These are phyloP conservation scores for Fusarium avenaceum DNA, from an alignment of 2,329 filamentous ascomycete genomes.

Conservation along the genomic window DNA sequence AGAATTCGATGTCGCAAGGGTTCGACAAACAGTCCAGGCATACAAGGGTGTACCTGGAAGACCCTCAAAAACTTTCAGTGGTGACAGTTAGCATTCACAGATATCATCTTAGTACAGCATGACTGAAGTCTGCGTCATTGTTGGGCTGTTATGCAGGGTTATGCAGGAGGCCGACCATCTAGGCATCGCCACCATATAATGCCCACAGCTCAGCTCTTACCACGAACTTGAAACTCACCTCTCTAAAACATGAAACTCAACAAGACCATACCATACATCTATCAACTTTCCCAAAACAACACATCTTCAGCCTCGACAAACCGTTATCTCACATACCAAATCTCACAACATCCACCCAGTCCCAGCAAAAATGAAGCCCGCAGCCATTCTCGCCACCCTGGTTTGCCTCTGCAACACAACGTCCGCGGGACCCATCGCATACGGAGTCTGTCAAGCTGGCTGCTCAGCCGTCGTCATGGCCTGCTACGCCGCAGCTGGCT, in stretches of 20 bases:
- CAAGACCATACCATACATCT: accelerated
- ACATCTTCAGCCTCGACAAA: too few species aligned
- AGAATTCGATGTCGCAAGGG: too few species aligned
- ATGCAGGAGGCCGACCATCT: not conserved
- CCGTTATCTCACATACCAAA: too few species aligned
- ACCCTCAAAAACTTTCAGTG: too few species aligned
- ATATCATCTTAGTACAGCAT: not conserved
- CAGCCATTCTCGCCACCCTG: not conserved
- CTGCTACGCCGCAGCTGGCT: conserved; percentile 7
- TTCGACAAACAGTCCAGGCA: too few species aligned
- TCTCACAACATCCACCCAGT: not conserved
- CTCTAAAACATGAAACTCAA: not conserved
- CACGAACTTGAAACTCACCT: not conserved
- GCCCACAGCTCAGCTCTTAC: not conserved
- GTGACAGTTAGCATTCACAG: not conserved
- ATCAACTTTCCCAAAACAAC: too few species aligned
- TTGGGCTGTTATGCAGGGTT: not conserved
- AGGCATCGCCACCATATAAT: not conserved
- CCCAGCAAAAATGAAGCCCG: not conserved
- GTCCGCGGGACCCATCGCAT: not conserved
- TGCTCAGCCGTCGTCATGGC: conserved; percentile 5
- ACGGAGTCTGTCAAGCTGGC: conserved; percentile 7
- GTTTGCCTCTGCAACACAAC: not conserved
- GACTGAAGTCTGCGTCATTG: not conserved
- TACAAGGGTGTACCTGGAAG: too few species aligned